A percentile compares a stretch with the other conserved stretches of the same genome.
phyloP scores from a whole-genome alignment of 441 rosid species.

The Capsella rubella region DNA sequence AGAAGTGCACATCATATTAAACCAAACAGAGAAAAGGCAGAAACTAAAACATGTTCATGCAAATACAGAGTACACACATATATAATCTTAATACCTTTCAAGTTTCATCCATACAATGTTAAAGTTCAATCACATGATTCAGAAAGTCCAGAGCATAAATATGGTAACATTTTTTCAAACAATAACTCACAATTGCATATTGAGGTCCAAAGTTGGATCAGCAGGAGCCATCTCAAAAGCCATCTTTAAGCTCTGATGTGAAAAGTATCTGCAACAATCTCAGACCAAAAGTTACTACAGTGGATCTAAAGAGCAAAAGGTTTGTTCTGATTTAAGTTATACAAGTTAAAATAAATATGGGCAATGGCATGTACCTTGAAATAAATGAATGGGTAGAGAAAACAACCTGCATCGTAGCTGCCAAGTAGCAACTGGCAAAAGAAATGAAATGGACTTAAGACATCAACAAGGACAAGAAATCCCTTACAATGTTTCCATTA shows the following conservation, averaged over 20 bases:
- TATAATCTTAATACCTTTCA: not conserved
- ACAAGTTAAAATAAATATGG: conserved; percentile 23
- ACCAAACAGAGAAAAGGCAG: conserved; percentile 9
- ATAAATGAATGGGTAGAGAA: conserved; percentile 79
- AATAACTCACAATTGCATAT: conserved; percentile 90
- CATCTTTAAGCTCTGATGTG: conserved; percentile 66
- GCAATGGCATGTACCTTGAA: conserved; percentile 57
- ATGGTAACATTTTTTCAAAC: conserved; percentile 27
- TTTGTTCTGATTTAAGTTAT: conserved; percentile 11
- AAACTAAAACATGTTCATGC: conserved; percentile 25
- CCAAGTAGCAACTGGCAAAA: conserved; percentile 92
- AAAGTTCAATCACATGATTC: conserved; percentile 29
- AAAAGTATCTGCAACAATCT: conserved; percentile 64
- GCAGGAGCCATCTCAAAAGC: conserved; percentile 94
- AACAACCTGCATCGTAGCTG: conserved; percentile 96
- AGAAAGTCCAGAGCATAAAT: conserved; percentile 20
- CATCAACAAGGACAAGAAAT: conserved; percentile 22
- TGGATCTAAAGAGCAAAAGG: conserved; percentile 1
- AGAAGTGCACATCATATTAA: not conserved
- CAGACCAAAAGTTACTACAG: conserved; percentile 29
- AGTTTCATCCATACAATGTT: not conserved
- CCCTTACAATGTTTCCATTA: conserved; percentile 19
- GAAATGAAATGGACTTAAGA: conserved; percentile 30
- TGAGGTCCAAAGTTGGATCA: conserved; percentile 94
- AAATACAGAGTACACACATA: conserved; percentile 24